Percentiles rank a stretch among this genome's conserved stretches.
Conservation (phyloP, 108 stramenopile genomes). For the Cyclotella atomus region DNA sequence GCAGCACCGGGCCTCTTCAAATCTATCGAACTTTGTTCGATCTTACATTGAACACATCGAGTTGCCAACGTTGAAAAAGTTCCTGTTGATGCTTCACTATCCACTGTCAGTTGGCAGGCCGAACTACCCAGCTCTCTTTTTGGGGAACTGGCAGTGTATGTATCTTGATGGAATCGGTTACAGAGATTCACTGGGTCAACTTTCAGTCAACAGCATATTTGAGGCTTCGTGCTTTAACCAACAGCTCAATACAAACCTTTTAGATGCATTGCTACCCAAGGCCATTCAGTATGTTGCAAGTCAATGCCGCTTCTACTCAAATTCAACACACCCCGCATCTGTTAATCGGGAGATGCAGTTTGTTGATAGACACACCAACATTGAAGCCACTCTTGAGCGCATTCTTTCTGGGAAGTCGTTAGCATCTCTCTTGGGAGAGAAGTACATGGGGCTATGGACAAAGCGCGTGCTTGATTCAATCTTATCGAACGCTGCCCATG, state of each 20-base stretch:
- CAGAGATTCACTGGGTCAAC: neutral
- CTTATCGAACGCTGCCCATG: conserved; percentile 3
- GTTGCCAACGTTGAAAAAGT: conserved; percentile 9
- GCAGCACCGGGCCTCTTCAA: conserved; percentile 15
- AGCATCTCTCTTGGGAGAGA: conserved; percentile 21
- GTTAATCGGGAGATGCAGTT: conserved; percentile 20
- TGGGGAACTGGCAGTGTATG: conserved; percentile 20
- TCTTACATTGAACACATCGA: conserved; percentile 20
- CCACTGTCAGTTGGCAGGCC: conserved; percentile 17
- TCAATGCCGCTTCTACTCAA: conserved; percentile 22
- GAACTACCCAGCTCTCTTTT: conserved; percentile 30
- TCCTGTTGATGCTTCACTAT: conserved; percentile 30
- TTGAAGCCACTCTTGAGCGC: conserved; percentile 8
- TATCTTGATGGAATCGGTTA: conserved; percentile 36
- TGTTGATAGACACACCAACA: conserved; percentile 6
- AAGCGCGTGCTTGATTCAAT: neutral
- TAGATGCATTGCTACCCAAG: conserved; percentile 21
- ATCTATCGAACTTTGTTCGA: conserved; percentile 27
- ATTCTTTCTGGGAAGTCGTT: neutral
- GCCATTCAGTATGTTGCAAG: conserved; percentile 29
- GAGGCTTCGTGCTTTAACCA: conserved; percentile 22
- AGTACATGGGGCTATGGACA: conserved; percentile 20
- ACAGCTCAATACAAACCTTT: neutral
- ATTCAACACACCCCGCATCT: conserved; percentile 11
- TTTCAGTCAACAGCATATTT: conserved; percentile 18